Conservation (phyloP, 2,329 filamentous ascomycete species). For the Diaporthe capsici region DNA sequence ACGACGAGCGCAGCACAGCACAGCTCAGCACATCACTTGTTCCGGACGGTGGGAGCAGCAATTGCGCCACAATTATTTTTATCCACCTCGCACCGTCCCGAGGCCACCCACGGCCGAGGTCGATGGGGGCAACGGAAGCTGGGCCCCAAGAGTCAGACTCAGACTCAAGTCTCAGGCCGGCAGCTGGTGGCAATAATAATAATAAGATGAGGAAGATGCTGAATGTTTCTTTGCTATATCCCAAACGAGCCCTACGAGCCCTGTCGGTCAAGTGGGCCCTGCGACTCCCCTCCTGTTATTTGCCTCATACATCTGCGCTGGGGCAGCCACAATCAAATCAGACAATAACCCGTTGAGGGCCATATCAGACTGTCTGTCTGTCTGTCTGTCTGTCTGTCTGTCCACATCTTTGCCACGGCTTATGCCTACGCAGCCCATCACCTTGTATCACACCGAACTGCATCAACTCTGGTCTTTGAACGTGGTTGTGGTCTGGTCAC, state of each 20-base stretch:
- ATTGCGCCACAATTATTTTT: slow-evolving; percentile 30
- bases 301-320: slow-evolving; percentile 29
- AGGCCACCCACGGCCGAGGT: slow-evolving; percentile 20
- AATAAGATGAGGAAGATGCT: slow-evolving; percentile 20
- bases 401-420: background rate
- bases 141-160: background rate
- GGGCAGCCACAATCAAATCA: slow-evolving; percentile 24
- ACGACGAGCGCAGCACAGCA: background rate
- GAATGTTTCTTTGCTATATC: slow-evolving; percentile 32
- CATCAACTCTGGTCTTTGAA: background rate
- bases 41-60: slow-evolving; percentile 1
- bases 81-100: slow-evolving; percentile 24
- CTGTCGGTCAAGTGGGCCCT: slow-evolving; percentile 28
- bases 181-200: background rate
- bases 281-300: slow-evolving; percentile 39
- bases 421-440: background rate
- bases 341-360: slow-evolving; percentile 22
- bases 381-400: slow-evolving; percentile 9
- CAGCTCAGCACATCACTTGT: background rate
- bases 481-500: background rate
- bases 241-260: slow-evolving; percentile 41
- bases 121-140: background rate
- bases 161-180: background rate
- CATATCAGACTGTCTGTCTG: slow-evolving; percentile 14
- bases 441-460: background rate